Conservation (phyloP, 352 stramenopile species). For the Thalassiosira pacifica region DNA sequence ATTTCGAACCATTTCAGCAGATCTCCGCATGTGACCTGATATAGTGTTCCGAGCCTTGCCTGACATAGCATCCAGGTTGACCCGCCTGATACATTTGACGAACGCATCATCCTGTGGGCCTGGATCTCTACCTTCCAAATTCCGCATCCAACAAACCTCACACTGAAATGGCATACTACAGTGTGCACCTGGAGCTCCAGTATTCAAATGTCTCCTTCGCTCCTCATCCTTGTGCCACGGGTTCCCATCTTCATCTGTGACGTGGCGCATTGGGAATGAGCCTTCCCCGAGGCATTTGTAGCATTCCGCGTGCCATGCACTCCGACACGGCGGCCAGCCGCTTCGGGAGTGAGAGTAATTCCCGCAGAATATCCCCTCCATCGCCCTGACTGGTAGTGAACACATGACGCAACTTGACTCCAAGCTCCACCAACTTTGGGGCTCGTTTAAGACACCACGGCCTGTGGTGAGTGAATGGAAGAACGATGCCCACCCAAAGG, state of each 20-base stretch:
- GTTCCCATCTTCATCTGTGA: constrained; percentile 25
- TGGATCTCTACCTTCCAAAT: constrained; percentile 9
- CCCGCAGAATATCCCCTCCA: constrained; percentile 62
- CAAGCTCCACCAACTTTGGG: constrained; percentile 40
- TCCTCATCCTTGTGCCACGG: constrained; percentile 17
- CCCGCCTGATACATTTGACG: constrained; percentile 32
- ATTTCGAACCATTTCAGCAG: neutral
- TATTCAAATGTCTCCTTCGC: neutral
- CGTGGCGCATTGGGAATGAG: neutral
- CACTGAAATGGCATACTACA: constrained; percentile 47
- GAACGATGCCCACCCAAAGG: constrained; percentile 55
- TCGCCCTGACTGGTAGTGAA: constrained; percentile 6
- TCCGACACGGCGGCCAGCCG: constrained; percentile 21
- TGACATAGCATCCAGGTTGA: constrained; percentile 58
- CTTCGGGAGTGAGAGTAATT: constrained; percentile 52
- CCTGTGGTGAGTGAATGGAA: constrained; percentile 60
- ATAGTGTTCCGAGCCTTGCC: constrained; percentile 18
- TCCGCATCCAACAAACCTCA: constrained; percentile 46
- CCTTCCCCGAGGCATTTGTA: constrained; percentile 20
- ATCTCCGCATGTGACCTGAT: neutral
- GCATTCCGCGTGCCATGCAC: constrained; percentile 37
- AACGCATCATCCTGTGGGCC: constrained; percentile 13
- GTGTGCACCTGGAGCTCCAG: constrained; percentile 15
- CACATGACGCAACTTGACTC: constrained; percentile 37
- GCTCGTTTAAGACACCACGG: constrained; percentile 39